phyloP scores from a whole-genome alignment of 768 basidiomycete genomes.

The Roridomyces roridus region DNA sequence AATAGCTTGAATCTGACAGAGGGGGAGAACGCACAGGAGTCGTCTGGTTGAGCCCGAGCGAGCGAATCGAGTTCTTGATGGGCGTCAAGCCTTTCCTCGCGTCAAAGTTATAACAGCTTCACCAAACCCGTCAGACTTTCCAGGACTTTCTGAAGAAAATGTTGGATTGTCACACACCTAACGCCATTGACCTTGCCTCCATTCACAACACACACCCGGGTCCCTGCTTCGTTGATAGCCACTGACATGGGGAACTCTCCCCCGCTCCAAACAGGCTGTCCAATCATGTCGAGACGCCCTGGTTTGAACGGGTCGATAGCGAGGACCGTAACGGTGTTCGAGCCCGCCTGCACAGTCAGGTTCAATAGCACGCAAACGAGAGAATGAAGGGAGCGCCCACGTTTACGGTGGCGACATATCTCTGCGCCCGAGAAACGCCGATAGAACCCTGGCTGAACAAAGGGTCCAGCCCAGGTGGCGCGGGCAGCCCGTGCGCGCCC shows the following conservation, averaged over 20 bases:
- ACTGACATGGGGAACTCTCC: slow-evolving; percentile 48
- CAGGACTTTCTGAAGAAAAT: too few relatives aligned
- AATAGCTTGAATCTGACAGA: background rate
- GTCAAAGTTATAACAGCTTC: slow-evolving; percentile 14
- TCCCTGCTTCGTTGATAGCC: slow-evolving; percentile 38
- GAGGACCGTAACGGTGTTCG: slow-evolving; percentile 44
- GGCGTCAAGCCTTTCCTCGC: slow-evolving; percentile 27
- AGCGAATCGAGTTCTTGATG: slow-evolving; percentile 36
- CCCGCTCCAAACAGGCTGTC: slow-evolving; percentile 38
- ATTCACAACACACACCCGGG: slow-evolving; percentile 40
- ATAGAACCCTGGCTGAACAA: slow-evolving; percentile 36
- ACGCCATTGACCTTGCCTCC: slow-evolving; percentile 43
- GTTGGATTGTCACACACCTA: slow-evolving; percentile 27
- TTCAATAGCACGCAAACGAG: background rate
- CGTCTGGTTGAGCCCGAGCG: slow-evolving; percentile 28
- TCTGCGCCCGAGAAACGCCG: slow-evolving; percentile 11
- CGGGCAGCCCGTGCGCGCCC: slow-evolving; percentile 28
- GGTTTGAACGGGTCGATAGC: slow-evolving; percentile 40
- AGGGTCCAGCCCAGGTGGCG: slow-evolving; percentile 27
- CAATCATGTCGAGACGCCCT: slow-evolving; percentile 34
- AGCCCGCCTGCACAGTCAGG: slow-evolving; percentile 36
- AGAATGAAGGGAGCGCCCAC: background rate
- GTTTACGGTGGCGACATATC: slow-evolving; percentile 18
- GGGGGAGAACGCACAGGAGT: slow-evolving; percentile 24
- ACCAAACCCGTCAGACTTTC: too few relatives aligned